Conservation (phyloP, 176 grass and related monocot species). For the Olyra latifolia region DNA sequence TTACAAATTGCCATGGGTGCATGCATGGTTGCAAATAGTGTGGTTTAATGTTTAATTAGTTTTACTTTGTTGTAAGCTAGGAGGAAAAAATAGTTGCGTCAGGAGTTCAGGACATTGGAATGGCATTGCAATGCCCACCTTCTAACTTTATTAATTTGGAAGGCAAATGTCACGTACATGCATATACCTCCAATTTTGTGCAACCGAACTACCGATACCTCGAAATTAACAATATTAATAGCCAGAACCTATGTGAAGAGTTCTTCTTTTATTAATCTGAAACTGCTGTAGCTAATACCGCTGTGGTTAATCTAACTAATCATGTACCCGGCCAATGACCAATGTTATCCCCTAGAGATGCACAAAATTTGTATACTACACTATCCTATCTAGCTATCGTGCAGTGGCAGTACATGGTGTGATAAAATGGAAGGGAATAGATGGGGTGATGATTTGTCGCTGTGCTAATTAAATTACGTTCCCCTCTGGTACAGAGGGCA, state of each 20-base stretch:
- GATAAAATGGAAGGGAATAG: slow-evolving; percentile 59
- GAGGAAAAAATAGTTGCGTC: too few relatives aligned
- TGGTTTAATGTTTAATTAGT: too few relatives aligned
- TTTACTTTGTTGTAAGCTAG: too few relatives aligned
- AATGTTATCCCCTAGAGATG: slow-evolving; percentile 28
- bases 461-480: neutral
- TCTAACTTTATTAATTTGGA: neutral
- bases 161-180: too few relatives aligned
- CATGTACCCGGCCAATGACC: slow-evolving; percentile 1
- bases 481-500: slow-evolving; percentile 23
- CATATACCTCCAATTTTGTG: neutral
- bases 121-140: neutral
- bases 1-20: too few relatives aligned
- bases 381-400: neutral
- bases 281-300: neutral
- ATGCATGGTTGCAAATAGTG: too few relatives aligned
- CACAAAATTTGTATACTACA: neutral
- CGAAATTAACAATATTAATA: neutral
- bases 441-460: slow-evolving; percentile 43
- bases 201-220: neutral
- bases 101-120: neutral
- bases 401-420: slow-evolving; percentile 17
- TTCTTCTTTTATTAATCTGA: neutral
- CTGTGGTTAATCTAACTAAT: neutral
- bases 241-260: neutral